Evolutionary conservation across 768 basidiomycete genomes (phyloP), one percentile per base, ranked within the genome.

Genomic region (Rhodotorula sphaerocarpa): DNA sequence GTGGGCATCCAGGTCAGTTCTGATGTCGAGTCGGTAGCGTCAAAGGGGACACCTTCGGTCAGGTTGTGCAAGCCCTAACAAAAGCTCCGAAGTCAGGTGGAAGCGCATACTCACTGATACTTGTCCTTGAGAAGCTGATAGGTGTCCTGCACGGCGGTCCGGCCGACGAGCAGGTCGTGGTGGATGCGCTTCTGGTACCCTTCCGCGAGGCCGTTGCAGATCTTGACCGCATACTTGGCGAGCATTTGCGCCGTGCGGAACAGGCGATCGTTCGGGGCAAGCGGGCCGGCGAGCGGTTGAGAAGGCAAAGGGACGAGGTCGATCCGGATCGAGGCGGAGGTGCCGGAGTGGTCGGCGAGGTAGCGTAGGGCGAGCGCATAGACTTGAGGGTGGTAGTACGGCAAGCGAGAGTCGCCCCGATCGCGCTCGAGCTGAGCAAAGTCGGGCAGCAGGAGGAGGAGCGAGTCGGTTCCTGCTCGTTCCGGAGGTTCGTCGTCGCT

Each of bases 301-400:
- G 42, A 18, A 9, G 61, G 64, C 5, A 64, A 44, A 0, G 68
- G 50, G 27, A 61, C 16, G 50, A 55, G 31, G 47, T 69, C 63
- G 50, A 69, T 46, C 5, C 60, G 63, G 16, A 59, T 55, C 1
- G 25, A 25, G 23, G 58, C 28, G 3, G 59, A 27, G 3, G 41
- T 30, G 33, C 42, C 6, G 0, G 55, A 21, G 2, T 47, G 7
- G 0, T 50, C 27, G 0, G 59, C 72, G 57, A 86, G 62, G 73
- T 84, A 90, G n/a, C 84, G 82, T 72, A 92, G 90, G 0, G 88
- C 90, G 39, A 97, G 78, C 62, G 86, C 85, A 5, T 75, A 76
- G 14, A 93, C 88, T 3, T 84, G 71, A 1, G 93, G 93, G 70
- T 97, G 91, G 71, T 93, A 96, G 72, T 88, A 96, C 0, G 93